A percentile compares a stretch with the other conserved stretches of the same genome.
Conservation (phyloP, 2,329 filamentous ascomycete genomes). For the Chaetoscypha palmicola region DNA sequence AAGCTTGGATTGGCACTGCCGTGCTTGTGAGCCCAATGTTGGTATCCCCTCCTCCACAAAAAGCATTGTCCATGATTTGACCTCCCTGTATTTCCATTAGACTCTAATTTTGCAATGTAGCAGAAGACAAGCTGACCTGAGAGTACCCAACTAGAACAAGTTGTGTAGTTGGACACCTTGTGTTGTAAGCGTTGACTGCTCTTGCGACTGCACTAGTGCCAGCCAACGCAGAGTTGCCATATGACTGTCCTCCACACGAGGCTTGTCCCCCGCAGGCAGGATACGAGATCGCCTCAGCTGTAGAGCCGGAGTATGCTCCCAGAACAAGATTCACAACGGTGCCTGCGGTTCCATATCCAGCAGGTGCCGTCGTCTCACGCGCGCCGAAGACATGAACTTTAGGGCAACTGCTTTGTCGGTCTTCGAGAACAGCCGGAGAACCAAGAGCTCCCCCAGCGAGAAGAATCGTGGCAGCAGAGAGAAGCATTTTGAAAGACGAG, state of each 20-base stretch:
- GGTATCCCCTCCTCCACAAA: constrained; percentile 49
- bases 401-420: constrained; percentile 33
- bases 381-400: constrained; percentile 44
- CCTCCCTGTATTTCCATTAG: constrained; percentile 39
- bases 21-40: constrained; percentile 41
- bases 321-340: constrained; percentile 45
- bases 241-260: constrained; percentile 51
- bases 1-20: constrained; percentile 36
- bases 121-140: constrained; percentile 36
- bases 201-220: constrained; percentile 52
- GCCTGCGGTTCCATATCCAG: constrained; percentile 45
- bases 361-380: constrained; percentile 41
- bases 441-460: constrained; percentile 9
- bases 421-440: constrained; percentile 11
- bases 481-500: constrained; percentile 3
- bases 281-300: constrained; percentile 48
- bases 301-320: constrained; percentile 42
- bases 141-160: constrained; percentile 58
- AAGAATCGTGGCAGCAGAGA: constrained; percentile 7
- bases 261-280: constrained; percentile 57
- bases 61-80: constrained; percentile 55
- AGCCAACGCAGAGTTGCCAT: constrained; percentile 50
- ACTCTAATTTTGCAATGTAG: no score
- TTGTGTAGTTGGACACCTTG: constrained; percentile 48
- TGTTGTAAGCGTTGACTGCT: constrained; percentile 52